Conservation (phyloP, 257 asterid species). For the Mitragyna speciosa region DNA sequence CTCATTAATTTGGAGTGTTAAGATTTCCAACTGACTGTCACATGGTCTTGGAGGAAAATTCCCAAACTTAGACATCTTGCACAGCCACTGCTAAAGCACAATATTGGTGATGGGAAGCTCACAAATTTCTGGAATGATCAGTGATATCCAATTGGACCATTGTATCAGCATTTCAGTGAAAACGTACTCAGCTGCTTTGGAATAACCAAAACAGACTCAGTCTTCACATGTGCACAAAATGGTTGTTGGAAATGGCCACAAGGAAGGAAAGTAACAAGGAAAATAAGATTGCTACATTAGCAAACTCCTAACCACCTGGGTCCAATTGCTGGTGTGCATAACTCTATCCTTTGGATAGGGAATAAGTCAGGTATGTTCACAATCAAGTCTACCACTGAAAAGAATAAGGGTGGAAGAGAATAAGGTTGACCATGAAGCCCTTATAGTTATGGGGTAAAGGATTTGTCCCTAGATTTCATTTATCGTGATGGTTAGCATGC, state of each 20-base stretch:
- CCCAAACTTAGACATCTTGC: not conserved
- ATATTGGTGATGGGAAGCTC: not conserved
- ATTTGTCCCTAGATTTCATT: not conserved
- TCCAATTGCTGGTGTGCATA: not conserved
- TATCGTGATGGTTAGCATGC: no score
- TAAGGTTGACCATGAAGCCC: not conserved
- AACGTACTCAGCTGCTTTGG: not conserved
- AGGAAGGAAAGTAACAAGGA: not conserved
- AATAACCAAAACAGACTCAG: no score
- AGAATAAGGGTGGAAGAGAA: no score
- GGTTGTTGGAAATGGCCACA: not conserved
- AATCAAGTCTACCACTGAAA: not conserved
- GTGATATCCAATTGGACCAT: not conserved
- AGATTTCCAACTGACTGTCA: not conserved
- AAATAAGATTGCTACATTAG: no score
- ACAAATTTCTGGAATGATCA: not conserved
- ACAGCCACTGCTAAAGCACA: fast-evolving
- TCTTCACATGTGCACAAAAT: no score
- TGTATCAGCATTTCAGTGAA: no score
- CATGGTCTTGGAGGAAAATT: not conserved
- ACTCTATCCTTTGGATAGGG: not conserved
- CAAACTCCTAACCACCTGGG: not conserved
- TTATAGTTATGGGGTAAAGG: not conserved
- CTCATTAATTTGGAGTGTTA: not conserved
- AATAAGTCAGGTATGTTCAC: not conserved